phyloP scores from a whole-genome alignment of 345 rosid genomes.

The Acer campestre region DNA sequence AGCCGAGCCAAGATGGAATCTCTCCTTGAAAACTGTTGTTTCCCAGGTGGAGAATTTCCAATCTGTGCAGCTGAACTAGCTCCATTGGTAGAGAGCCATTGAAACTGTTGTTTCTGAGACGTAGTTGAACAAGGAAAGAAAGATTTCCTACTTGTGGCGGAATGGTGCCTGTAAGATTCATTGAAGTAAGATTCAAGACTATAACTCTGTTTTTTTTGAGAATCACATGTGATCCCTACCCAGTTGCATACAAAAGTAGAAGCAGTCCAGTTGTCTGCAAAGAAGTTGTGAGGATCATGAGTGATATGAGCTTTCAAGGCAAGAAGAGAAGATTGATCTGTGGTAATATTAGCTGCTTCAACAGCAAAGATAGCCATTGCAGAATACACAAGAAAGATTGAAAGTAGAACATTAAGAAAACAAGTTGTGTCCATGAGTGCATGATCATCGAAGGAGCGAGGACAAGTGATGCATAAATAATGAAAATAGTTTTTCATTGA shows the following conservation, averaged over 20 bases:
- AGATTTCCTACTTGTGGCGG: slow-evolving; percentile 26
- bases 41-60: not conserved
- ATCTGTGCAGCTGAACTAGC: not conserved
- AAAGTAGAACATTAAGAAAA: not conserved
- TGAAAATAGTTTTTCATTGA: not conserved
- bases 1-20: slow-evolving; percentile 16
- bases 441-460: not conserved
- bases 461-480: not conserved
- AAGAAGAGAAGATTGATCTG: slow-evolving; percentile 3
- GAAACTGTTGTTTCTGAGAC: slow-evolving; percentile 16
- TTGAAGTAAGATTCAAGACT: slow-evolving; percentile 22
- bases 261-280: slow-evolving; percentile 25
- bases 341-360: not conserved
- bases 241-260: slow-evolving; percentile 25
- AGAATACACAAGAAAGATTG: not conserved
- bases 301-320: slow-evolving; percentile 17
- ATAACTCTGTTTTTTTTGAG: slow-evolving; percentile 9
- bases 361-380: not conserved
- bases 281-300: not conserved
- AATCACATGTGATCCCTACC: slow-evolving; percentile 29
- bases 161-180: slow-evolving; percentile 25
- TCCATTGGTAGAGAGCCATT: not conserved
- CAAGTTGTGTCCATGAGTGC: not conserved
- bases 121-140: slow-evolving; percentile 1
- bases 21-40: not conserved